Conservation (phyloP, 2,329 filamentous ascomycete genomes). For the Aspergillus sp. region DNA sequence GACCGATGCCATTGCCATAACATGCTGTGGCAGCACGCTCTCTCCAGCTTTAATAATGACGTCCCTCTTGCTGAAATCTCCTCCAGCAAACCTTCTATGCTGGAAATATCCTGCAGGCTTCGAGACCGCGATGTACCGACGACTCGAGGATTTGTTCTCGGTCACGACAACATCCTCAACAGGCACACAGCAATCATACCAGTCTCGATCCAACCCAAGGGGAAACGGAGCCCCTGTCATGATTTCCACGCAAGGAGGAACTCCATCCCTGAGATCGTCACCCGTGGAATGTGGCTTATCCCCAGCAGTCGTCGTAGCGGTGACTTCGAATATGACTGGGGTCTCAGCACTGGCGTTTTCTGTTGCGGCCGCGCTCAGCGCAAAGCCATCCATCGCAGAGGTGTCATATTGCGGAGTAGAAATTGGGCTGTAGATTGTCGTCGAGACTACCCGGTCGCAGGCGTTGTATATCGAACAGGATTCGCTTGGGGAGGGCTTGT, state of each 20-base stretch:
- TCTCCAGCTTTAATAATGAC: slow-evolving; percentile 15
- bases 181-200: slow-evolving; percentile 21
- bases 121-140: slow-evolving; percentile 13
- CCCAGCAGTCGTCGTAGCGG: slow-evolving; percentile 19
- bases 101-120: slow-evolving; percentile 17
- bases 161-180: slow-evolving; percentile 17
- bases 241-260: slow-evolving; percentile 27
- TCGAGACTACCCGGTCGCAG: neutral
- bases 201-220: neutral
- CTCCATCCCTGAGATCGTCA: neutral
- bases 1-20: slow-evolving; percentile 26
- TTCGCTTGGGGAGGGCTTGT: neutral
- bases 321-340: slow-evolving; percentile 20
- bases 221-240: slow-evolving; percentile 34
- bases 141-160: neutral
- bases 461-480: neutral
- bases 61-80: slow-evolving; percentile 20
- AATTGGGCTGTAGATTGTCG: slow-evolving; percentile 4
- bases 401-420: slow-evolving; percentile 27
- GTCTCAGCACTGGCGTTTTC: slow-evolving; percentile 14
- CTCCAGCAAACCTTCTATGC: slow-evolving; percentile 22
- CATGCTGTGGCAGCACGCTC: slow-evolving; percentile 18
- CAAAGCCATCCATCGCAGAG: slow-evolving; percentile 32
- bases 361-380: slow-evolving; percentile 22
- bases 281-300: slow-evolving; percentile 9